Conservation (phyloP, 306 rosid genomes). For the Spatholobus suberectus region DNA sequence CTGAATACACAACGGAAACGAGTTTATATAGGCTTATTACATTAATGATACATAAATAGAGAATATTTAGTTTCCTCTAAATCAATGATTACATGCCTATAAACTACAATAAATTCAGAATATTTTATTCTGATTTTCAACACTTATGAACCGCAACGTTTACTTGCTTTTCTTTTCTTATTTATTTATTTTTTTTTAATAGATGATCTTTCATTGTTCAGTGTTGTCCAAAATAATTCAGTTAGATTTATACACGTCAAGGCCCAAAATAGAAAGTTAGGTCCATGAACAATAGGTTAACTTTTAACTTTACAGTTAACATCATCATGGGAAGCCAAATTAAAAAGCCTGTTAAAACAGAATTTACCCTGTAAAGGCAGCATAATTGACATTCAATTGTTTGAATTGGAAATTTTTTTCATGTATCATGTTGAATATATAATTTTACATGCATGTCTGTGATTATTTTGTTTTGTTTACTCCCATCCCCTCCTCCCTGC, state of each 20-base stretch:
- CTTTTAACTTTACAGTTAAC: conserved; percentile 4
- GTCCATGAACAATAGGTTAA: not conserved
- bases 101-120: too few species aligned
- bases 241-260: conserved; percentile 20
- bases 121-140: too few species aligned
- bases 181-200: not conserved
- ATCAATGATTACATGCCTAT: too few species aligned
- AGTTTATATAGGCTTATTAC: too few species aligned
- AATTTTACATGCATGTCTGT: not conserved
- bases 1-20: too few species aligned
- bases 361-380: not conserved
- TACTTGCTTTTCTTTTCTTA: not conserved
- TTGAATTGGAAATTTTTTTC: conserved; percentile 27
- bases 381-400: conserved; percentile 5
- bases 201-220: conserved; percentile 23
- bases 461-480: conserved; percentile 1
- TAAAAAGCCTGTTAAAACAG: conserved; percentile 13
- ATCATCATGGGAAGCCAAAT: not conserved
- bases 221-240: conserved; percentile 24
- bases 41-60: too few species aligned
- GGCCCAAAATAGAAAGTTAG: conserved; percentile 24
- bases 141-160: conserved; percentile 16
- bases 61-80: too few species aligned
- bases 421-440: conserved; percentile 24
- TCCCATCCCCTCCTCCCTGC: not conserved